phyloP scores from a whole-genome alignment of 2,329 filamentous ascomycete species.

The Neobulgaria alba region DNA sequence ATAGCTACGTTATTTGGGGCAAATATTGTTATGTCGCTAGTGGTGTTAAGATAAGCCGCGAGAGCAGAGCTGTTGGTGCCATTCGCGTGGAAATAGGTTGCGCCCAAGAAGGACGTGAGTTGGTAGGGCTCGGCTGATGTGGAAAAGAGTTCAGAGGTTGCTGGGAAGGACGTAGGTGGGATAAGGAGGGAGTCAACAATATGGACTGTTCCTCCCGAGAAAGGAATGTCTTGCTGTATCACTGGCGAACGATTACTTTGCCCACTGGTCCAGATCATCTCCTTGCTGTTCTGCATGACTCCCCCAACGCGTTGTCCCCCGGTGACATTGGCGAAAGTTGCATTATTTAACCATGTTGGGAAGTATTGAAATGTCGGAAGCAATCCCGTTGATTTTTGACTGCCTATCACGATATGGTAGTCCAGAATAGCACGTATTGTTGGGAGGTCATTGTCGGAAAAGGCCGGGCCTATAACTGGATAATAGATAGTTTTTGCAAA shows the following conservation, averaged over 20 bases:
- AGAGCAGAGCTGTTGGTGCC: constrained; percentile 14
- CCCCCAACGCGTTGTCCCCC: constrained; percentile 36
- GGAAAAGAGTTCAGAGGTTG: constrained; percentile 17
- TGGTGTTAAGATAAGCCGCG: constrained; percentile 30
- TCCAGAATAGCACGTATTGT: constrained; percentile 23
- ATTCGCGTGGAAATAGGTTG: constrained; percentile 14
- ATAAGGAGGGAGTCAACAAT: constrained; percentile 17
- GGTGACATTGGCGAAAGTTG: constrained; percentile 40
- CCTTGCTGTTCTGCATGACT: constrained; percentile 31
- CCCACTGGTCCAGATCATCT: constrained; percentile 21
- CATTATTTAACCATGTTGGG: constrained; percentile 34
- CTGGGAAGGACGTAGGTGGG: constrained; percentile 33
- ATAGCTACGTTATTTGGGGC: constrained; percentile 27
- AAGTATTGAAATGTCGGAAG: constrained; percentile 32
- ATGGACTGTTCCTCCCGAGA: neutral
- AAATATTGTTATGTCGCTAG: constrained; percentile 41
- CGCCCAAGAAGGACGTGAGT: constrained; percentile 29
- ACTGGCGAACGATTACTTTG: constrained; percentile 16
- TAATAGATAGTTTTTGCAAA: constrained; percentile 26
- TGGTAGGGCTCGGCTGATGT: constrained; percentile 26
- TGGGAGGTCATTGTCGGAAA: constrained; percentile 25
- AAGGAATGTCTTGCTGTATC: neutral
- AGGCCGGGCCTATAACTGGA: constrained; percentile 12
- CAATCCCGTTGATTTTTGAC: constrained; percentile 12
- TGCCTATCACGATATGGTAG: constrained; percentile 21